Evolutionary conservation across 2,329 filamentous ascomycete species (phyloP), one percentile per base, ranked within the genome.

Genomic region (Juglanconis sp.): DNA sequence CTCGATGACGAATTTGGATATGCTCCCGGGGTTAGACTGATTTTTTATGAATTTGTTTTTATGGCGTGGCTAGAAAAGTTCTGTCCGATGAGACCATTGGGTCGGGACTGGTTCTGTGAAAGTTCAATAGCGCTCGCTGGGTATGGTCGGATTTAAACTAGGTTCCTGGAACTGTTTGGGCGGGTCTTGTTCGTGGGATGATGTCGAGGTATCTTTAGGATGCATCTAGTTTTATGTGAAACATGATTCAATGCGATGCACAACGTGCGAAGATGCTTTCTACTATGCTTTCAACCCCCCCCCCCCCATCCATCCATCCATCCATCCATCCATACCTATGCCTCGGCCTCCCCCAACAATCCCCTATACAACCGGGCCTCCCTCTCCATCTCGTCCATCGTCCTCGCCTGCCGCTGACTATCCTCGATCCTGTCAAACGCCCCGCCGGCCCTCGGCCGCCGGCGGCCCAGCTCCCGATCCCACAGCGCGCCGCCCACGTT

Each of bases 401-500:
- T 83, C 72, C 92, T 84, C 6, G 90, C 81, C 72, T 80, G 78
- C 66, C 93, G 82, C 63, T 84, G 82, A 57, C 85, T 83, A 65
- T 92, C 88, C 74, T 94, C 90, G 9, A 92, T 86, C 44, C 79
- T 80, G 0, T 88, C 86, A 69, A 95, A 91, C 30, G 69, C 75
- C 56, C 87, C 81, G 17, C 78, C 76, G 9, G 84, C 76, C 71
- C 74, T 68, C 17, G 84, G 82, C 64, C 82, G 70, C 52, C 47
- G 44, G 30, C 56, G 65, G 30, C 24, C 53, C n/a, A 36, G 30
- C n/a, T 65, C 59, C 32, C 63, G 66, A 63, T 90, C 86, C 78
- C 81, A 85, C 67, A 93, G 78, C 57, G 87, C 87, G 42, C 82
- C 84, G 5, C 88, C 90, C 13, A 98, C 79, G 75, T 98, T 90